phyloP scores from a whole-genome alignment of 495 filamentous ascomycete species.

The Collariella sp. region DNA sequence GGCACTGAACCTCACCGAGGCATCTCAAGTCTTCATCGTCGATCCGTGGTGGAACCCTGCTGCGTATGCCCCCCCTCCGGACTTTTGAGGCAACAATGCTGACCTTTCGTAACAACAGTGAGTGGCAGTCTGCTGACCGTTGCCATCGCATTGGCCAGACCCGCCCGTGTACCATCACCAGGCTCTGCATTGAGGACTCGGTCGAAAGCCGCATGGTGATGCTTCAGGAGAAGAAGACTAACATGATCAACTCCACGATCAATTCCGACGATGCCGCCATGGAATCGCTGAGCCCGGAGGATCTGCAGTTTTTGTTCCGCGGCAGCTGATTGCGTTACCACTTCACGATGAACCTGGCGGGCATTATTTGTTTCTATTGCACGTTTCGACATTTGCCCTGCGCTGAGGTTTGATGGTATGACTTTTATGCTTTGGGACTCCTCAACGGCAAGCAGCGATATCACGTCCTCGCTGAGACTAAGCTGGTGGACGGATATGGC shows the following conservation, averaged over 20 bases:
- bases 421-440: neutral
- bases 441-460: neutral
- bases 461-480: neutral
- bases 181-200: slow-evolving; percentile 89
- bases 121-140: slow-evolving; percentile 95
- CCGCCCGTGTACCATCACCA: slow-evolving; percentile 86
- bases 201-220: slow-evolving; percentile 91
- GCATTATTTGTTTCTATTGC: neutral
- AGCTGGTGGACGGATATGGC: neutral
- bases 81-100: neutral
- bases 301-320: slow-evolving; percentile 91
- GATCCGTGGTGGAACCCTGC: slow-evolving; percentile 99
- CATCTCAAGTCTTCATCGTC: slow-evolving; percentile 86
- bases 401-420: neutral
- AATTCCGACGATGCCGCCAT: slow-evolving; percentile 81
- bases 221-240: slow-evolving; percentile 94
- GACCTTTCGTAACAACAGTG: slow-evolving; percentile 26
- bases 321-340: slow-evolving; percentile 33
- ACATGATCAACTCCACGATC: slow-evolving; percentile 91
- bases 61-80: slow-evolving; percentile 35
- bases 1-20: slow-evolving; percentile 89
- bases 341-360: neutral
- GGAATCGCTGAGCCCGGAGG: slow-evolving; percentile 80
- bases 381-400: neutral
- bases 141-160: slow-evolving; percentile 95